Conservation (phyloP, 495 filamentous ascomycete species). For the Neurospora sublineolata region DNA sequence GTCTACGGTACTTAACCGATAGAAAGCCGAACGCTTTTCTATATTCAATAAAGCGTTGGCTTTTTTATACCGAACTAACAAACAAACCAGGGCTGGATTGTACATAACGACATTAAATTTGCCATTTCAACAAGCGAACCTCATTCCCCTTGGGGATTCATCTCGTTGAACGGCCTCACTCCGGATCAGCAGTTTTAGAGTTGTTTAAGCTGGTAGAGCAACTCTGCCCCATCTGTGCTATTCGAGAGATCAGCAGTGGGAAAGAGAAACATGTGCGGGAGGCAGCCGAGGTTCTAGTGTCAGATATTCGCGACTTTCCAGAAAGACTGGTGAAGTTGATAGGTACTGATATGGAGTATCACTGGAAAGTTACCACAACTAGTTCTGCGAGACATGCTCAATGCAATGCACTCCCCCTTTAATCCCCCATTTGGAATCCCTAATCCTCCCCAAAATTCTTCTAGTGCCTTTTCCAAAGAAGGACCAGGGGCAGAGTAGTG, state of each 20-base stretch:
- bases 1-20: too few relatives aligned
- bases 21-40: too few relatives aligned
- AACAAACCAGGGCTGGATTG: background rate
- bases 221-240: background rate
- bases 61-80: background rate
- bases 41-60: too few relatives aligned
- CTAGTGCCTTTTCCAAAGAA: background rate
- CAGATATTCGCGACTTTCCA: background rate
- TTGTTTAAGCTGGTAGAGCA: background rate
- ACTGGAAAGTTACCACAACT: too few relatives aligned
- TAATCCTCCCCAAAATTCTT: background rate
- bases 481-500: background rate
- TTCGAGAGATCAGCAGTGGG: background rate
- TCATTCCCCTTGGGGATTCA: background rate
- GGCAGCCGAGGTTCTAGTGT: background rate
- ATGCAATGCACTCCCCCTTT: background rate
- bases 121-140: background rate
- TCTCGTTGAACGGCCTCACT: background rate
- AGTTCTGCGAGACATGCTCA: background rate
- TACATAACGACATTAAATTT: background rate
- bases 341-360: background rate
- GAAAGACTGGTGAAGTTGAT: background rate
- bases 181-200: background rate
- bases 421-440: too few relatives aligned
- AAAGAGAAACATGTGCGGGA: background rate